These are phyloP conservation scores for Capronia coronata DNA, from an alignment of 2,329 filamentous ascomycete species.

Conservation along the genomic window DNA sequence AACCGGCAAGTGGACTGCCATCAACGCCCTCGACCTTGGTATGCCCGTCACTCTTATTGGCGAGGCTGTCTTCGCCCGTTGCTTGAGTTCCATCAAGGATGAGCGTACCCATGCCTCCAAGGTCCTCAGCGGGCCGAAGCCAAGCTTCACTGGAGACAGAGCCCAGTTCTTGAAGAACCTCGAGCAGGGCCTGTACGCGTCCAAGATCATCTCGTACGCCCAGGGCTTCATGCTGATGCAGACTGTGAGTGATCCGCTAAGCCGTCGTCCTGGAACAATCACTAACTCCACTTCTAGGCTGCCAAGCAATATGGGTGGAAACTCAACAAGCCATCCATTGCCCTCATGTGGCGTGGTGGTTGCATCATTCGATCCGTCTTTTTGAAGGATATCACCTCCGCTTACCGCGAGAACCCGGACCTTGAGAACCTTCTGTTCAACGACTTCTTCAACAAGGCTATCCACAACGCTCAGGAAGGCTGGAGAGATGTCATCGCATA, in stretches of 20 bases:
- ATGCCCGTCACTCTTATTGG: constrained; percentile 98
- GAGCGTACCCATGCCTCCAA: constrained; percentile 79
- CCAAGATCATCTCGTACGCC: constrained; percentile 99
- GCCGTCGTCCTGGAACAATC: constrained; percentile 4
- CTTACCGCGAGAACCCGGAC: constrained; percentile 88
- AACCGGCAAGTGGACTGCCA: constrained; percentile 99
- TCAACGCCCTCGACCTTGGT: constrained; percentile 96
- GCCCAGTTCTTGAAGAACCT: constrained; percentile 92
- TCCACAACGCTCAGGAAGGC: constrained; percentile 88
- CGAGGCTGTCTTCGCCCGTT: constrained; percentile 91
- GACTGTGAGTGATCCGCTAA: constrained; percentile 56
- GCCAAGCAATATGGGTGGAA: constrained; percentile 96
- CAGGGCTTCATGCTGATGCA: constrained; percentile 99
- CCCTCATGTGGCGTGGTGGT: constrained; percentile 99
- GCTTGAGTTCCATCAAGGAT: constrained; percentile 86
- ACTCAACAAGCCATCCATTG: constrained; percentile 99
- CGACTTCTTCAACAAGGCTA: constrained; percentile 99
- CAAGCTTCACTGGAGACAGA: constrained; percentile 82
- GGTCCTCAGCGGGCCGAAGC: constrained; percentile 70
- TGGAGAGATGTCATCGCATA: constrained; percentile 90
- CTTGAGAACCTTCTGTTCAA: constrained; percentile 98
- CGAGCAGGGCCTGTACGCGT: constrained; percentile 97
- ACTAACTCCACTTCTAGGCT: constrained; percentile 51
- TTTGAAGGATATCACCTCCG: constrained; percentile 98
- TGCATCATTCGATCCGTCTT: constrained; percentile 99